Conservation (phyloP, 441 rosid species). For the Theobroma grandiflorum region DNA sequence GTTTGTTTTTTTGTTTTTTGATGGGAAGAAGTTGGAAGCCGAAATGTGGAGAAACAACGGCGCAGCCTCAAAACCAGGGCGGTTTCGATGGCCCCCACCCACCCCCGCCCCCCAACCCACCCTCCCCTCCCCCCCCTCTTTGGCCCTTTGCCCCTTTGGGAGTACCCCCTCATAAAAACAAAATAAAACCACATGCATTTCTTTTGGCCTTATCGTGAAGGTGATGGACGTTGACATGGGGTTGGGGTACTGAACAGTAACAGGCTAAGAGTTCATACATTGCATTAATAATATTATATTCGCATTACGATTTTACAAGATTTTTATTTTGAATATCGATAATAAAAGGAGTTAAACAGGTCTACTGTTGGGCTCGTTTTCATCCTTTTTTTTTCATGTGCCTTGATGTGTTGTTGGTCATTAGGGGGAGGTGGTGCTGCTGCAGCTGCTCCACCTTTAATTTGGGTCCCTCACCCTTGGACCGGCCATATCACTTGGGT, state of each 20-base stretch:
- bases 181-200: neutral
- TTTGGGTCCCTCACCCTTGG: neutral
- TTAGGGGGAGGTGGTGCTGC: no score
- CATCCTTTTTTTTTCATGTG: neutral
- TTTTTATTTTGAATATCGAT: no score
- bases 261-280: no score
- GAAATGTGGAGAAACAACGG: slow-evolving; percentile 39
- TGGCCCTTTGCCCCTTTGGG: neutral
- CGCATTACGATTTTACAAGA: no score
- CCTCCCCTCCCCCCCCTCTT: neutral
- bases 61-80: slow-evolving; percentile 37
- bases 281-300: no score
- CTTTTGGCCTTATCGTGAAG: slow-evolving; percentile 19
- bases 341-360: neutral
- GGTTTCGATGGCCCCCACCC: slow-evolving; percentile 23
- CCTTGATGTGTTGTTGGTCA: neutral
- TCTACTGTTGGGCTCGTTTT: neutral
- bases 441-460: neutral
- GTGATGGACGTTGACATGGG: slow-evolving; percentile 23
- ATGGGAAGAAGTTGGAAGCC: neutral
- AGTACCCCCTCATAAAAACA: neutral
- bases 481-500: neutral
- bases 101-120: neutral
- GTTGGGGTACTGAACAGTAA: neutral
- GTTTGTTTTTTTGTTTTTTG: neutral